Conservation (phyloP, 1,139 yeast species). For the Lodderomyces margitis region DNA sequence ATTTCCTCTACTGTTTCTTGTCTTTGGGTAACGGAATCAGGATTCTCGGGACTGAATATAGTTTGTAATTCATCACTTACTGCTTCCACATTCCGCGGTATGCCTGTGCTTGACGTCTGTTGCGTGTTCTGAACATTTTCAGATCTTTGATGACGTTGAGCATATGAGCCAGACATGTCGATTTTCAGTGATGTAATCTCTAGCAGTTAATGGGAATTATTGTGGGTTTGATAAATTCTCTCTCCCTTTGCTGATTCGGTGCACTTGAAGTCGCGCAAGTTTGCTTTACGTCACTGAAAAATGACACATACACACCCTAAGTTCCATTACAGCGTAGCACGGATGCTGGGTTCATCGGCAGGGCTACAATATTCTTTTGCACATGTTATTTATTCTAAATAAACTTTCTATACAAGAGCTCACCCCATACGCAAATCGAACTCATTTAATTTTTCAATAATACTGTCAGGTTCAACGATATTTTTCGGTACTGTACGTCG, state of each 20-base stretch:
- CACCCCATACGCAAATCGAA: background rate
- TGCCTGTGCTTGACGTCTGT: background rate
- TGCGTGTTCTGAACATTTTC: background rate
- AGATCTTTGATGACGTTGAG: background rate
- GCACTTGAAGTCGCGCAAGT: no score
- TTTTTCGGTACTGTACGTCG: conserved; percentile 8
- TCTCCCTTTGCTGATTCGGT: background rate
- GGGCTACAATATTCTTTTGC: no score
- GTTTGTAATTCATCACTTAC: background rate
- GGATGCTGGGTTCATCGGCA: no score
- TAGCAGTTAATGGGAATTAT: background rate
- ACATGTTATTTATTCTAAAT: no score
- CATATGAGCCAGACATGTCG: conserved; percentile 2
- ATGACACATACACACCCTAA: no score
- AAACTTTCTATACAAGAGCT: background rate
- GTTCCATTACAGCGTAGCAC: no score
- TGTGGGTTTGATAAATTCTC: background rate
- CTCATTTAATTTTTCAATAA: conserved; percentile 8
- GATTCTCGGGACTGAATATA: conserved; percentile 1
- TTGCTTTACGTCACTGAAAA: no score
- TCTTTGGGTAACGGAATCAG: conserved; percentile 1
- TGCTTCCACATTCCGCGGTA: background rate
- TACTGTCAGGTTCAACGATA: conserved; percentile 6
- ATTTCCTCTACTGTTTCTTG: background rate
- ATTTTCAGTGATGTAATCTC: background rate